These are phyloP conservation scores for Leccinum subatratum DNA, from an alignment of 1,284 basidiomycete species.

Conservation along the genomic window DNA sequence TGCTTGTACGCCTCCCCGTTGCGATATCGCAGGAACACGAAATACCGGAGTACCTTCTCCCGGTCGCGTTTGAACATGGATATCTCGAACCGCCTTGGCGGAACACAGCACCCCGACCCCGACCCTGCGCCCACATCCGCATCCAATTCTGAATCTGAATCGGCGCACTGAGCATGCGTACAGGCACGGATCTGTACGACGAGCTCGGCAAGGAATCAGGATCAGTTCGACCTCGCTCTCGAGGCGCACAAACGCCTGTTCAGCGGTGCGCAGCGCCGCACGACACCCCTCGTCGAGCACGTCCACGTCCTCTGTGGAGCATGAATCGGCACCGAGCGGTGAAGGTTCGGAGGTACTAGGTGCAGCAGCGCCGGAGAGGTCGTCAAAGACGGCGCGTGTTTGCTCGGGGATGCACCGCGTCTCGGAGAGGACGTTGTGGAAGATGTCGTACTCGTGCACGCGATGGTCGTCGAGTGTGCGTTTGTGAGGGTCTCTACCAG, in stretches of 20 bases:
- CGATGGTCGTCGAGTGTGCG: conserved; percentile 35
- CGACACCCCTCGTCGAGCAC: conserved; percentile 34
- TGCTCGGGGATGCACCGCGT: conserved; percentile 34
- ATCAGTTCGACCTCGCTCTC: conserved; percentile 40
- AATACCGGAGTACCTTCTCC: conserved; percentile 43
- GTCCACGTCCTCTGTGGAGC: neutral
- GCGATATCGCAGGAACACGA: conserved; percentile 52
- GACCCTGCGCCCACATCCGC: neutral
- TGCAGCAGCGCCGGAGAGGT: conserved; percentile 31
- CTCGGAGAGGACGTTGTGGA: conserved; percentile 46
- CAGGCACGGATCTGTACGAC: conserved; percentile 29
- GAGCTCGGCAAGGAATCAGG: conserved; percentile 36
- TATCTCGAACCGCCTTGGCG: conserved; percentile 22
- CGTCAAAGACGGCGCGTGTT: conserved; percentile 39
- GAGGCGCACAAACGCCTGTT: conserved; percentile 39
- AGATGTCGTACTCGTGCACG: conserved; percentile 50
- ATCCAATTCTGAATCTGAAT: conserved; percentile 2
- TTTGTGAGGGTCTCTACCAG: conserved; percentile 26
- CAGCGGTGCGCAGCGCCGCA: conserved; percentile 37
- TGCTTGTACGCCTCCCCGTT: conserved; percentile 45
- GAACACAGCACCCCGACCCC: neutral
- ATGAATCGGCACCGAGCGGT: neutral
- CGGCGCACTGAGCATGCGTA: conserved; percentile 8
- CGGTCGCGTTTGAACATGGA: conserved; percentile 33
- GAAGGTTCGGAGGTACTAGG: neutral